Base-by-base conservation (phyloP, 1,284 basidiomycete species). In the Boletus semigastroideus region DNA sequence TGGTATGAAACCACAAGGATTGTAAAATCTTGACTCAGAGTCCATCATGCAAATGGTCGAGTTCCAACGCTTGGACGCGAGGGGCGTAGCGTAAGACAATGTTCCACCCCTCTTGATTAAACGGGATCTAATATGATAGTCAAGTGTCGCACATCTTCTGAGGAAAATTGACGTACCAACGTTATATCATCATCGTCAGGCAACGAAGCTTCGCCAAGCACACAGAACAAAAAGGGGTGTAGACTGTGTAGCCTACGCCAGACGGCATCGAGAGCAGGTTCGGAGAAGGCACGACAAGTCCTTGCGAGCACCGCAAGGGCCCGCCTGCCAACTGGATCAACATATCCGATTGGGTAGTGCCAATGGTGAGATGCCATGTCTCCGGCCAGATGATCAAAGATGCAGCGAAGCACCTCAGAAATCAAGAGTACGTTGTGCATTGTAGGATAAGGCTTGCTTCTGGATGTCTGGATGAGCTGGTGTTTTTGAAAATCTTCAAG, bases 221-320 rank as follows among this genome's bases (percentile, higher is more conserved):
- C 27, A 22, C 56, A 55, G 38, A 16, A 42, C 20, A 63, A 2
- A 10, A 64, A 20, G 4, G 59, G 59, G 2, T 36, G 3, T 12
- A 62, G 34, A 30, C 28, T 46, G 12, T 51, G 10, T 5, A 62
- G 40, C 10, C 45, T 53, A 33, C 25, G 30, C 61, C 61, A 62
- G 14, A 62, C 34, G 7, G 37, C 46, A 14, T 58, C 38, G 19
- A 66, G 57, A 3, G 61, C 53, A 31, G 50, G 59, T n/a, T 57
- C 48, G 4, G 59, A 62, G 40, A 63, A 41, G 5, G 46, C 37
- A 27, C 57, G 59, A 31, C 59, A 60, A 19, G 61, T 64, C 13
- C 61, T 59, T 28, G 63, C 59, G 17, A 62, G 61, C 5, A 33
- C 47, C 8, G 52, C 53, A 12, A 63, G 47, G 12, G 61, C 49